Conservation (phyloP, 2,329 filamentous ascomycete species). For the Penicillium sclerotigenum region DNA sequence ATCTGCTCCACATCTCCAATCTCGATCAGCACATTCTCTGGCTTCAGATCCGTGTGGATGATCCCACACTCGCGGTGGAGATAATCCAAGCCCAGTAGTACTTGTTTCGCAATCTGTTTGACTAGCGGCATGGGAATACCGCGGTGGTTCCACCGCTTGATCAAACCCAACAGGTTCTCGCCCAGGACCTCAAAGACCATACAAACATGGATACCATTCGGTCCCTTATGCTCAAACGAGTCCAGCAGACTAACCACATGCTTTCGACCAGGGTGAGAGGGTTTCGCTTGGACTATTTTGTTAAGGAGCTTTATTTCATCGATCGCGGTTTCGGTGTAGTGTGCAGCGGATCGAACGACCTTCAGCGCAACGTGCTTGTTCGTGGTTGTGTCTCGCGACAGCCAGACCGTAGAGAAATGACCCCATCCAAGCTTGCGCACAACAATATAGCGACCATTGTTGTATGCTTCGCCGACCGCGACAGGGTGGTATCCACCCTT, state of each 20-base stretch:
- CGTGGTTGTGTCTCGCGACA: slow-evolving; percentile 76
- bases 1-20: slow-evolving; percentile 99
- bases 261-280: slow-evolving; percentile 85
- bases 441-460: slow-evolving; percentile 93
- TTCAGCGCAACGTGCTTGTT: slow-evolving; percentile 96
- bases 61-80: slow-evolving; percentile 97
- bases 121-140: slow-evolving; percentile 95
- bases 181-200: slow-evolving; percentile 99
- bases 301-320: slow-evolving; percentile 99
- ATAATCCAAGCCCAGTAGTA: slow-evolving; percentile 91
- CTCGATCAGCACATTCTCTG: slow-evolving; percentile 97
- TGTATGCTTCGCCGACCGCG: slow-evolving; percentile 90
- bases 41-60: slow-evolving; percentile 96
- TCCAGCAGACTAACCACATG: slow-evolving; percentile 95
- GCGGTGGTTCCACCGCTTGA: slow-evolving; percentile 97
- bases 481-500: slow-evolving; percentile 98
- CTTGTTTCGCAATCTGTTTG: slow-evolving; percentile 98
- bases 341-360: slow-evolving; percentile 92
- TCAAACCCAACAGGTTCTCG: slow-evolving; percentile 88
- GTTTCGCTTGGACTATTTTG: slow-evolving; percentile 93
- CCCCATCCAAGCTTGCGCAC: slow-evolving; percentile 97
- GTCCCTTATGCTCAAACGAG: slow-evolving; percentile 96
- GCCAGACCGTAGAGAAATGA: slow-evolving; percentile 96
- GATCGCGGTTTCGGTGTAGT: slow-evolving; percentile 98
- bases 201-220: slow-evolving; percentile 93